Evolutionary conservation across 1,284 basidiomycete genomes (phyloP).

Genomic region (Sphaerobolus stellatus): DNA sequence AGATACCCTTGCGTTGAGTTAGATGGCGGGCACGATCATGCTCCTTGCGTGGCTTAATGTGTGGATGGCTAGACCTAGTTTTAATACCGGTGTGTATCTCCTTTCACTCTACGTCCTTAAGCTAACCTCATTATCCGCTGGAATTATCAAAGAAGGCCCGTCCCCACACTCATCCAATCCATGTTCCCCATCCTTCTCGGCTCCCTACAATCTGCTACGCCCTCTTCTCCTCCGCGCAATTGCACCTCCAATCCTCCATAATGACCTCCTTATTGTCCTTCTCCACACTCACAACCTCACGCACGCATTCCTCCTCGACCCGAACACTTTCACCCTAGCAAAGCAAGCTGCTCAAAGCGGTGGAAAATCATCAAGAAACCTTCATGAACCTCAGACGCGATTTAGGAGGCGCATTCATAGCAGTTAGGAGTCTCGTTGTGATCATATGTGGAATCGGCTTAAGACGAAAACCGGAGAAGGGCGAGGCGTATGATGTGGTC

Average conservation of each 20-base stretch:
- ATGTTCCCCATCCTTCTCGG: too few species aligned
- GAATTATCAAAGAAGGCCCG: too few species aligned
- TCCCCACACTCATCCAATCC: too few species aligned
- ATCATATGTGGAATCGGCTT: too few species aligned
- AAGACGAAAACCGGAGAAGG: too few species aligned
- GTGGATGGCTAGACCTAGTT: slow-evolving; percentile 86
- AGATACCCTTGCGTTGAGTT: slow-evolving; percentile 67
- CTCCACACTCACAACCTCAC: slow-evolving; percentile 82
- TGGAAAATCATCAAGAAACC: slow-evolving; percentile 79
- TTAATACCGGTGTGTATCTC: slow-evolving; percentile 74
- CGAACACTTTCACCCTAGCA: slow-evolving; percentile 48
- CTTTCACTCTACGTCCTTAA: too few species aligned
- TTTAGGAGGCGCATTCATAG: slow-evolving; percentile 84
- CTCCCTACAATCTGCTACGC: too few species aligned
- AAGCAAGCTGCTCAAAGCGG: slow-evolving; percentile 71
- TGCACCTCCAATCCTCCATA: too few species aligned
- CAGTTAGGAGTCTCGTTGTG: slow-evolving; percentile 58
- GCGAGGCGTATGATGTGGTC: slow-evolving; percentile 74
- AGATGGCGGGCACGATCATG: slow-evolving; percentile 84
- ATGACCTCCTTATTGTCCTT: too few species aligned
- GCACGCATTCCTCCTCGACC: slow-evolving; percentile 80
- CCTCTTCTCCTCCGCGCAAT: too few species aligned
- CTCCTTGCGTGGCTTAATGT: slow-evolving; percentile 84
- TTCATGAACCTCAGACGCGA: slow-evolving; percentile 86
- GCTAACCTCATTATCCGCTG: too few species aligned